Evolutionary conservation across 805 yeast species (phyloP), one percentile per base, ranked within the genome.

Genomic region (Priceomyces medius): DNA sequence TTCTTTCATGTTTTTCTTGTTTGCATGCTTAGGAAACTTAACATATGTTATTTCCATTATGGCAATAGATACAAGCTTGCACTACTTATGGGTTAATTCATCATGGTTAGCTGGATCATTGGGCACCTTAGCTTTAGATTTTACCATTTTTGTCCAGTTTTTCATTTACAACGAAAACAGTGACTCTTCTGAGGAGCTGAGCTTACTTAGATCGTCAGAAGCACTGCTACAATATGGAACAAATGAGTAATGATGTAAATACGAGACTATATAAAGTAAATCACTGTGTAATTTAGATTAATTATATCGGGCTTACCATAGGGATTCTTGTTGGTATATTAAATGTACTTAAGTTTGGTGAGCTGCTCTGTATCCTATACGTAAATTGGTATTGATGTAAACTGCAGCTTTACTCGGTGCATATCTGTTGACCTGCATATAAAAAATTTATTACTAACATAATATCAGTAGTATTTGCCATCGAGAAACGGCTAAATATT

Each of bases 11-110:
- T 91, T 93, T 64, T 91, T 91, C 66, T 67, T 93, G 17, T 91
- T 93, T 73, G 98, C 99, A 16, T 89, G 97, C 61, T 68, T 91
- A 42, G 99, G 99, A 35, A 93, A 91, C 60, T 70, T 87, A 56
- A 88, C 97, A 0, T 93, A 89, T 54, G 96, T 93, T 31, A 76
- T 87, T 10, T 85, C 95, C 8, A 91, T 91, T 40, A 68, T 91
- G 37, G 78, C 85, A 34, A 83, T 86, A 31, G 87, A 88, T 49
- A 69, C 82, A 36, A 82, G 88, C 40, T 70, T 73, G 54, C 73
- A 79, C 46, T 91, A 88, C 51, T 57, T 91, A 23, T 57, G 85
- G 49, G 82, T 93, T 37, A 95, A 93, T 61, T 79, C 91, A 2
- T 83, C 95, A 18, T 91, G 99, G 99, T 71, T 91, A 42, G 80